Percentiles rank a stretch among this genome's conserved stretches.
These are phyloP conservation scores for Amyloporia xantha DNA, from an alignment of 768 basidiomycete genomes.

Conservation along the genomic window DNA sequence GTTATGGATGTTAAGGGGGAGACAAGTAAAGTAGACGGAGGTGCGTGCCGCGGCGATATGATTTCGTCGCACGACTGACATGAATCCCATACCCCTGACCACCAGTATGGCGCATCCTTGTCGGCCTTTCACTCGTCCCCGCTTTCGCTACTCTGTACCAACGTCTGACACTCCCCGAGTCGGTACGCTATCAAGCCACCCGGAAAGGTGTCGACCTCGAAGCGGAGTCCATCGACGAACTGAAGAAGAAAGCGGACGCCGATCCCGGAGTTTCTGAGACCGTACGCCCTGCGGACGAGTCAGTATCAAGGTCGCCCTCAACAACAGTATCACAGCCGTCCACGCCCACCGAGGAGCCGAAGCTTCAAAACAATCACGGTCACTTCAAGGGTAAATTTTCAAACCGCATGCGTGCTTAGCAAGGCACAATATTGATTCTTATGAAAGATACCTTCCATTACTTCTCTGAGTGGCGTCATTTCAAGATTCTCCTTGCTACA, in stretches of 20 bases:
- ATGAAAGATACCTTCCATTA: no score
- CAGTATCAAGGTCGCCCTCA: neutral
- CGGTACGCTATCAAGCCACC: constrained; percentile 46
- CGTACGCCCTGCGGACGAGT: constrained; percentile 26
- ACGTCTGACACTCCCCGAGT: constrained; percentile 67
- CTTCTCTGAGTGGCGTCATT: constrained; percentile 68
- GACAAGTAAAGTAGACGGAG: constrained; percentile 63
- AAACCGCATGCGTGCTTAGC: no score
- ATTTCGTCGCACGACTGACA: neutral
- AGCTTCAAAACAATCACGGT: neutral
- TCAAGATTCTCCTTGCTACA: constrained; percentile 62
- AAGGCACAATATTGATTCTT: neutral
- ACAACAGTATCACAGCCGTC: neutral
- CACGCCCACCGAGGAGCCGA: neutral
- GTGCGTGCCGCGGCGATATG: constrained; percentile 29
- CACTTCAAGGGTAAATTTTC: neutral
- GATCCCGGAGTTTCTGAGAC: constrained; percentile 18
- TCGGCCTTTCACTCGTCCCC: constrained; percentile 71
- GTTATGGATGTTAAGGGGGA: constrained; percentile 54
- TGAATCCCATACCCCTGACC: constrained; percentile 3
- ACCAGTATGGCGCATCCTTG: constrained; percentile 68
- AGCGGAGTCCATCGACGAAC: constrained; percentile 24
- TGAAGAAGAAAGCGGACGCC: constrained; percentile 24
- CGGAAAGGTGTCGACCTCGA: constrained; percentile 27
- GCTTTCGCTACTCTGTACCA: constrained; percentile 72